Conservation (phyloP, 164 flowering plant genomes). For the Vitis amurensis region DNA sequence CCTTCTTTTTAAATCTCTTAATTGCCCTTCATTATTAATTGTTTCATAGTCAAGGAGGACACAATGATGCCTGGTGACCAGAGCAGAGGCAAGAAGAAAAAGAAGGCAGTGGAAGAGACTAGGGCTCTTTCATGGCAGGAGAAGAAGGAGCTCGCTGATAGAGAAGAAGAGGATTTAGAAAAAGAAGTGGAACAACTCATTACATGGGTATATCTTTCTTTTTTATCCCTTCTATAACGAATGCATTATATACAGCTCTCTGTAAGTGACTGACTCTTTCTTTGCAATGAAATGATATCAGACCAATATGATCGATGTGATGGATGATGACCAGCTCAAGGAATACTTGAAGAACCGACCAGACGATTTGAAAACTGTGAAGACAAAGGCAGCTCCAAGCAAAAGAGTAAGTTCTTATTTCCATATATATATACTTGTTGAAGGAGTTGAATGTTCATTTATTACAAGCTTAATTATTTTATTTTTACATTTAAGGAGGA, state of each 20-base stretch:
- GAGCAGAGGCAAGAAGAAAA: constrained; percentile 23
- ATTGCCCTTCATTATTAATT: no score
- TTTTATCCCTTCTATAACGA: no score
- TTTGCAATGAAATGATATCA: constrained; percentile 7
- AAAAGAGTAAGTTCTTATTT: constrained; percentile 26
- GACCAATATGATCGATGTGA: constrained; percentile 33
- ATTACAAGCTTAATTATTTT: no score
- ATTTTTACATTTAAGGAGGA: no score
- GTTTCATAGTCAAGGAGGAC: no score
- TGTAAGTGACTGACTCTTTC: no score
- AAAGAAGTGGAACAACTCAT: constrained; percentile 35
- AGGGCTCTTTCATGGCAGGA: constrained; percentile 35
- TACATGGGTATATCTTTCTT: constrained; percentile 28
- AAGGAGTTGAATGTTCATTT: no score
- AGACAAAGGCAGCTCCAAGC: constrained; percentile 24
- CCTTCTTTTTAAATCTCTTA: no score
- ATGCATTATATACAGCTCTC: no score
- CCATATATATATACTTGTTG: no score
- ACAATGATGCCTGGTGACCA: not conserved
- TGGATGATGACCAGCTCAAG: constrained; percentile 41
- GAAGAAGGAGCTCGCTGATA: constrained; percentile 31
- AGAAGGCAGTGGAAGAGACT: not conserved
- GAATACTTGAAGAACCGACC: constrained; percentile 38
- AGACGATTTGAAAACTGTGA: constrained; percentile 25
- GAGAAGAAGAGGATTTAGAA: constrained; percentile 30